Percentiles rank a stretch among this genome's conserved stretches.
Conservation (phyloP, 495 filamentous ascomycete genomes). For the Xylaria flabelliformis region DNA sequence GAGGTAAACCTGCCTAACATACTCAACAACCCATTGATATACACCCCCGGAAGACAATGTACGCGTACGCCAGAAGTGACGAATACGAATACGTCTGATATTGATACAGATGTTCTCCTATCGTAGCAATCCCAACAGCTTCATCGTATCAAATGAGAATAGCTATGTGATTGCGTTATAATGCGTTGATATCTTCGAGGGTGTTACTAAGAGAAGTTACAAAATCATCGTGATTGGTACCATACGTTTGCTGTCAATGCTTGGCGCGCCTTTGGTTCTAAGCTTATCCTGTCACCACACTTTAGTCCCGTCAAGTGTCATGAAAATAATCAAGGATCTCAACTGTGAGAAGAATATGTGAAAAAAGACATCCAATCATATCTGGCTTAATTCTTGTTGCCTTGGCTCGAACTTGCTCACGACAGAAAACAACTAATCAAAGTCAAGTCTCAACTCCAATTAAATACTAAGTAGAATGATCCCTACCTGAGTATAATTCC, state of each 20-base stretch:
- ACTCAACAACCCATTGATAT: not conserved
- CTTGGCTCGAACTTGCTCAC: not conserved
- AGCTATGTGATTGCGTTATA: not conserved
- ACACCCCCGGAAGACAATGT: not conserved
- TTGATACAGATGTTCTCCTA: not conserved
- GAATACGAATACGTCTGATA: conserved; percentile 5
- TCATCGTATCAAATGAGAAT: not conserved
- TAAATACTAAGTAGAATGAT: no score
- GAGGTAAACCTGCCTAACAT: not conserved
- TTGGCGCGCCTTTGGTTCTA: not conserved
- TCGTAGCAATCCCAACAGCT: not conserved
- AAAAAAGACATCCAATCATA: not conserved
- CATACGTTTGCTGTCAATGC: not conserved
- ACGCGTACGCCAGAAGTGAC: not conserved
- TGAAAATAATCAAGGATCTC: no score
- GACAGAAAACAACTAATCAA: not conserved
- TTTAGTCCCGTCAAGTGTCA: not conserved
- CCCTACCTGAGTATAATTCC: not conserved
- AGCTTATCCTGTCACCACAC: not conserved
- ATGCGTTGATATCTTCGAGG: not conserved
- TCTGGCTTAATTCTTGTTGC: not conserved
- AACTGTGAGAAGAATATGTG: no score
- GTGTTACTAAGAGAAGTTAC: not conserved
- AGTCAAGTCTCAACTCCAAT: no score
- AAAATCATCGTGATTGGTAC: not conserved